Conservation (phyloP, 768 basidiomycete species). For the Scleroderma citrinum region DNA sequence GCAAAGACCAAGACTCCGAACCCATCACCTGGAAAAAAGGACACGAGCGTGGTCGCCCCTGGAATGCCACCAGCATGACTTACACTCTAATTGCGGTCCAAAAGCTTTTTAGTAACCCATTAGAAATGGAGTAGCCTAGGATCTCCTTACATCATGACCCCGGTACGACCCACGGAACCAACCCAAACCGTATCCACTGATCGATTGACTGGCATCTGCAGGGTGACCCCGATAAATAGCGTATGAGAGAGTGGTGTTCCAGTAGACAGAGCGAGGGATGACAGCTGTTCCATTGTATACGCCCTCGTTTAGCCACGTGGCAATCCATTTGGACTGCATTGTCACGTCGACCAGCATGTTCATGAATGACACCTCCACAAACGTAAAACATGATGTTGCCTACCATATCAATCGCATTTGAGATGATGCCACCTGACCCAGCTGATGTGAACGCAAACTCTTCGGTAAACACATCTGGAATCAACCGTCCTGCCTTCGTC, state of each 20-base stretch:
- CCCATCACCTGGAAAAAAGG: slow-evolving; percentile 31
- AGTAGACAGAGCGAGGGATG: slow-evolving; percentile 27
- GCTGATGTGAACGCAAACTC: slow-evolving; percentile 20
- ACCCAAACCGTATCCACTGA: slow-evolving; percentile 37
- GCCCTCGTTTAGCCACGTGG: slow-evolving; percentile 30
- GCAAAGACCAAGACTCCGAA: slow-evolving; percentile 33
- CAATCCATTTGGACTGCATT: slow-evolving; percentile 36
- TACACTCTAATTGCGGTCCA: slow-evolving; percentile 25
- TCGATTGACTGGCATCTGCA: slow-evolving; percentile 16
- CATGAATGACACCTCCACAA: too few species aligned
- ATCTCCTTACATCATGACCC: slow-evolving; percentile 34
- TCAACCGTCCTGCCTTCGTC: slow-evolving; percentile 25
- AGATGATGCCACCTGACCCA: slow-evolving; percentile 41
- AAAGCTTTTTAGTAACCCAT: neutral
- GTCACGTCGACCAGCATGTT: neutral
- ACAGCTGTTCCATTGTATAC: slow-evolving; percentile 25
- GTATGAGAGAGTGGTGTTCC: slow-evolving; percentile 28
- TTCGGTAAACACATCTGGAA: slow-evolving; percentile 30
- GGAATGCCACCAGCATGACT: slow-evolving; percentile 30
- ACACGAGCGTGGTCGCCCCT: slow-evolving; percentile 27
- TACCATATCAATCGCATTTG: slow-evolving; percentile 39
- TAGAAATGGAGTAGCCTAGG: neutral
- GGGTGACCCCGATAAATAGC: slow-evolving; percentile 14
- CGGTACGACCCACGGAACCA: slow-evolving; percentile 35
- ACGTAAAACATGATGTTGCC: slow-evolving; percentile 2